These are phyloP conservation scores for Boletus sp. DNA, from an alignment of 768 basidiomycete genomes.

Conservation along the genomic window DNA sequence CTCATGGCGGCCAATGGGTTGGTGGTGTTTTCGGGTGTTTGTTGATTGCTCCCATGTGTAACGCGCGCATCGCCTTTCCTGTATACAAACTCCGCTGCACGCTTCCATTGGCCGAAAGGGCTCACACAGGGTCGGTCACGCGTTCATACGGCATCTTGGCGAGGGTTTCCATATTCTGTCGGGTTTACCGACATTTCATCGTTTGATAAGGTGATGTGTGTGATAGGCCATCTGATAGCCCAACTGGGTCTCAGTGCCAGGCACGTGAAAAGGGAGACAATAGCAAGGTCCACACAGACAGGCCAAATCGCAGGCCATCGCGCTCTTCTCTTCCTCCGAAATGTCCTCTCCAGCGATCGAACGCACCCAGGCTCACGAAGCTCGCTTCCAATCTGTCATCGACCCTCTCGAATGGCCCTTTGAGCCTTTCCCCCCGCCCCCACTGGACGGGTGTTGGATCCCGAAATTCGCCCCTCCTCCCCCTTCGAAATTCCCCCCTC, in stretches of 20 bases:
- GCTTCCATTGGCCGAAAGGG: background rate
- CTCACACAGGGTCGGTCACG: background rate
- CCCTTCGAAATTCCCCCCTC: slow-evolving; percentile 14
- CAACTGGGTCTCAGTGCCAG: too few relatives aligned
- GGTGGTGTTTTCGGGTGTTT: background rate
- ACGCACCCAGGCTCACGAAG: background rate
- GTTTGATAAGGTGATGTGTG: too few relatives aligned
- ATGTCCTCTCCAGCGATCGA: background rate
- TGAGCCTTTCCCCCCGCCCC: slow-evolving; percentile 28
- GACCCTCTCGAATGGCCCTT: slow-evolving; percentile 24
- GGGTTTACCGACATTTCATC: too few relatives aligned
- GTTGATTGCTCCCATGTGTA: background rate
- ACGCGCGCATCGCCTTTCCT: background rate
- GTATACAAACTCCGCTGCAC: background rate
- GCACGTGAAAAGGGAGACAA: too few relatives aligned
- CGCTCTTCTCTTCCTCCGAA: too few relatives aligned
- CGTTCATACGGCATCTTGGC: background rate
- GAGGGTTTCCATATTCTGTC: too few relatives aligned
- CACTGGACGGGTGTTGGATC: slow-evolving; percentile 25
- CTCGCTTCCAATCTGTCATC: background rate
- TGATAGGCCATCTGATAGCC: too few relatives aligned
- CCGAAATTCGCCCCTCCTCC: slow-evolving; percentile 19
- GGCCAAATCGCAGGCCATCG: too few relatives aligned
- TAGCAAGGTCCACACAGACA: too few relatives aligned
- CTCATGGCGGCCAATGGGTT: background rate